phyloP scores from a whole-genome alignment of 2,329 filamentous ascomycete species.

The Pseudocercospora crystallina region DNA sequence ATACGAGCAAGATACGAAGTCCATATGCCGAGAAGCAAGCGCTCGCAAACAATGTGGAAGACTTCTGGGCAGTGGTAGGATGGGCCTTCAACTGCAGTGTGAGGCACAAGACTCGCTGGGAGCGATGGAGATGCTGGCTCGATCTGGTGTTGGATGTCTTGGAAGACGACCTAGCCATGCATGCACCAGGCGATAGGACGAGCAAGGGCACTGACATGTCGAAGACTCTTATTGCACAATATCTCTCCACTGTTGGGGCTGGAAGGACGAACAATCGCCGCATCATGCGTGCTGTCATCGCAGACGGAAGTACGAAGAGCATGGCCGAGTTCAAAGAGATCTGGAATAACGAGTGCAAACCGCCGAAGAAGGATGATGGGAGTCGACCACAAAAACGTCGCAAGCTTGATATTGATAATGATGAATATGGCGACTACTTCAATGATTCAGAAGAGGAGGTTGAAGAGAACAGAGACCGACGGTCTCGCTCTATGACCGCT shows the following conservation, averaged over 20 bases:
- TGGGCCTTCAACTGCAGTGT: constrained; percentile 93
- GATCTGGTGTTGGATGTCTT: constrained; percentile 76
- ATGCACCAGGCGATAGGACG: constrained; percentile 34
- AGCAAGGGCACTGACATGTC: constrained; percentile 38
- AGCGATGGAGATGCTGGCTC: constrained; percentile 77
- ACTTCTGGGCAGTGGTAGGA: constrained; percentile 86
- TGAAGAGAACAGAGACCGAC: constrained; percentile 11
- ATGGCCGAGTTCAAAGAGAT: constrained; percentile 62
- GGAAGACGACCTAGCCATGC: constrained; percentile 66
- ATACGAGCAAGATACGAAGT: constrained; percentile 56
- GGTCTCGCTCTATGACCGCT: constrained; percentile 17
- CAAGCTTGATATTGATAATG: constrained; percentile 54
- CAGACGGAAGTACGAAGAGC: constrained; percentile 58
- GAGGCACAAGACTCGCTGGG: constrained; percentile 71
- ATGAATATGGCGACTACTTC: constrained; percentile 39
- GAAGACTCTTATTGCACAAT: constrained; percentile 62
- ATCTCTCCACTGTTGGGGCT: constrained; percentile 48
- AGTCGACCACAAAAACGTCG: constrained; percentile 58
- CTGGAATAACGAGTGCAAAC: constrained; percentile 65
- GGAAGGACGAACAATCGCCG: constrained; percentile 47
- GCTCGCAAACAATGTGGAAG: constrained; percentile 72
- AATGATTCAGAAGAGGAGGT: constrained; percentile 28
- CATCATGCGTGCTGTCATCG: constrained; percentile 66
- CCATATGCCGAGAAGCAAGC: constrained; percentile 64
- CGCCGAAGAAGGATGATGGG: constrained; percentile 45